A percentile compares a stretch with the other conserved stretches of the same genome.
Conservation (phyloP, 345 rosid genomes). For the Ceriops zippeliana region DNA sequence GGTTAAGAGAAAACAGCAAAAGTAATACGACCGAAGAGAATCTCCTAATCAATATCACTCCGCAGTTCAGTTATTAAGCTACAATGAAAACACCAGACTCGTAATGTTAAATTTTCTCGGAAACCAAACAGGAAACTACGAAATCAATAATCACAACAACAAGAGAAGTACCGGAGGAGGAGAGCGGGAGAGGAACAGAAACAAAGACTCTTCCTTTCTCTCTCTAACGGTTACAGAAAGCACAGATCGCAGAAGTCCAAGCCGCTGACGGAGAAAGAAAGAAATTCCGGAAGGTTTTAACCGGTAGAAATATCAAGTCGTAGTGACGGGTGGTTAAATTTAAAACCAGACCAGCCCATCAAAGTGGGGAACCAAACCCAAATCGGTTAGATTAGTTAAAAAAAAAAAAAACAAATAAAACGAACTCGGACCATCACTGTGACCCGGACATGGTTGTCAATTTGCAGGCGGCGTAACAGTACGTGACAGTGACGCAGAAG, state of each 20-base stretch:
- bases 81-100: too few species aligned
- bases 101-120: neutral
- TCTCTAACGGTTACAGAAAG: slow-evolving; percentile 15
- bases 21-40: neutral
- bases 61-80: neutral
- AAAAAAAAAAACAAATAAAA: too few species aligned
- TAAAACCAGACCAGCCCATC: too few species aligned
- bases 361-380: too few species aligned
- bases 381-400: too few species aligned
- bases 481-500: too few species aligned
- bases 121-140: neutral
- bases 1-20: neutral
- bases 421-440: too few species aligned
- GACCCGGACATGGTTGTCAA: too few species aligned
- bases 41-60: neutral
- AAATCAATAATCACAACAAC: neutral
- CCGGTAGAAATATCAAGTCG: neutral
- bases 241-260: slow-evolving; percentile 29
- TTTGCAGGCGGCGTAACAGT: too few species aligned
- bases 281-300: slow-evolving; percentile 15
- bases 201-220: slow-evolving; percentile 15
- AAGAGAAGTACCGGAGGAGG: slow-evolving; percentile 7
- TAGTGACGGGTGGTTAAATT: neutral
- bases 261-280: neutral
- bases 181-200: neutral